Evolutionary conservation across 1,284 basidiomycete species (phyloP).

Genomic region (Heterobasidion annosum): DNA sequence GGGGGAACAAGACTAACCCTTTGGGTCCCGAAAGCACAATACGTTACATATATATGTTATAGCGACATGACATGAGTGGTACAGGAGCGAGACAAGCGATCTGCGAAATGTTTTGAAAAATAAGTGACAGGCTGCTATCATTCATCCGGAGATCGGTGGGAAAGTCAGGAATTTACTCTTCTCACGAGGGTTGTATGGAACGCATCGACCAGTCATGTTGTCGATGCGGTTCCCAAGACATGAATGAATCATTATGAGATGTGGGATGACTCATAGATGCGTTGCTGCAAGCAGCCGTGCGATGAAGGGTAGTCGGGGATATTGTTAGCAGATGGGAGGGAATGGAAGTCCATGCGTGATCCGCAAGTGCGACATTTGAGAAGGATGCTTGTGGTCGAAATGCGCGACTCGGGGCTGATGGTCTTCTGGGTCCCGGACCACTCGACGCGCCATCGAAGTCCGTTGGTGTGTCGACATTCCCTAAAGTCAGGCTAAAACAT

Average conservation of each 20-base stretch:
- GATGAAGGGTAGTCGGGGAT: constrained; percentile 18
- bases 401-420: background rate
- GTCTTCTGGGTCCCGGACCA: background rate
- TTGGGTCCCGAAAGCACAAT: too few relatives aligned
- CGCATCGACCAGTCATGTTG: constrained; percentile 10
- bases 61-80: too few relatives aligned
- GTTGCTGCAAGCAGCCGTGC: constrained; percentile 20
- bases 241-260: constrained; percentile 33
- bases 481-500: constrained; percentile 18
- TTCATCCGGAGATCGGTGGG: too few relatives aligned
- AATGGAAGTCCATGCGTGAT: background rate
- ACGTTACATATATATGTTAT: too few relatives aligned
- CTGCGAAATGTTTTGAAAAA: too few relatives aligned
- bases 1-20: too few relatives aligned
- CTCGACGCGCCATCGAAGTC: background rate
- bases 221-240: constrained; percentile 33
- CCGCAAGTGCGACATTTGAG: background rate
- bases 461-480: constrained; percentile 21
- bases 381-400: background rate
- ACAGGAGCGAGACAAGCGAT: too few relatives aligned
- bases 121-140: too few relatives aligned
- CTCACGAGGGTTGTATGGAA: background rate
- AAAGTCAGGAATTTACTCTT: too few relatives aligned
- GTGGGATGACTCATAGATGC: constrained; percentile 21
- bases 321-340: background rate